Evolutionary conservation across 1,284 basidiomycete species (phyloP), one percentile per base, ranked within the genome.

Genomic region (Schizophyllum commune): DNA sequence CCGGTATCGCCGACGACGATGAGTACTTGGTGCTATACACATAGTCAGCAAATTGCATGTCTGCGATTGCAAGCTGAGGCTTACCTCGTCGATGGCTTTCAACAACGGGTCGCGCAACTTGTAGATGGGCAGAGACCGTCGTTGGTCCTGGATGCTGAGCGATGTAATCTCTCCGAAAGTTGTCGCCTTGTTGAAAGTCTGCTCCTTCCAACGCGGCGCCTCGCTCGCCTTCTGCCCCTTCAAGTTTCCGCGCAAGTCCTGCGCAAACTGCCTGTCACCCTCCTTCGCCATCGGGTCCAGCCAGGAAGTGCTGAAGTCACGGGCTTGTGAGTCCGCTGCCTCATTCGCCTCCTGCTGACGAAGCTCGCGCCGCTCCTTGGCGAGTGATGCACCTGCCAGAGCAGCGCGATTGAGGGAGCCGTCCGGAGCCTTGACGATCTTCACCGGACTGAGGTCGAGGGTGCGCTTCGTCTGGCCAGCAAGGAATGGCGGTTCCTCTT

Each of bases 401-500:
- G 97, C 97, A 22, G 97, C 96, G 62, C 97, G 83, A 68, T 99
- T 99, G 63, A 99, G 75, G 6, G 96, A 96, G 56, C 94, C 94
- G 73, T 96, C 94, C 0, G 94, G 94, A 7, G 94, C 94, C 70
- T 96, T 96, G 69, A 96, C 89, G 68, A 99, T 93, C 75, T 98
- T 98, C 68, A 99, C 94, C 0, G 97, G 97, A 69, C 94, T 97
- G 58, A 99, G 83, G 67, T 99, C 94, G 53, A 98, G 83, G 0
- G 94, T 96, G 63, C 91, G 86, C 74, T 96, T 96, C 58, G 95
- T 98, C 75, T 99, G 96, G 8, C 97, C 97, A 32, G 92, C 87
- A 27, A 99, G 77, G 84, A 99, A 99, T 0, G 96, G 85, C 0
- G 97, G 96, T 71, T 99, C 97, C 61, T 97, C 94, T 71, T 99